Conservation (phyloP, 169 alveolate genomes). For the Cyclospora cayetanensis region DNA sequence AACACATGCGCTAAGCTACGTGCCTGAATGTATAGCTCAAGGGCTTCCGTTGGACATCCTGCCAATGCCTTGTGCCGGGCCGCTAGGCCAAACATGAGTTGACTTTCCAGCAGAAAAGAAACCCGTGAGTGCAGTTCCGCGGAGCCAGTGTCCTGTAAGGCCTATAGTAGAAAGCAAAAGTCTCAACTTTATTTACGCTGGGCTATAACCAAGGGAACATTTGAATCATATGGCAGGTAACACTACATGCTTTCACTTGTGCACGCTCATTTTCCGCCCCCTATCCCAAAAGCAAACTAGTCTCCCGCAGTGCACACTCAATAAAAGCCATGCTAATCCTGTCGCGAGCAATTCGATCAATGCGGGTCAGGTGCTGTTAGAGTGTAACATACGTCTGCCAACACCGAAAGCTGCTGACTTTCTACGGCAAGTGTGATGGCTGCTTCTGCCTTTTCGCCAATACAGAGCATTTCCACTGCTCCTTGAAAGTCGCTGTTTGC, state of each 20-base stretch:
- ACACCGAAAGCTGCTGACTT: neutral
- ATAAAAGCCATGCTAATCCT: too few species aligned
- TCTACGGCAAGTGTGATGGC: conserved; percentile 8
- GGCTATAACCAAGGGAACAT: too few species aligned
- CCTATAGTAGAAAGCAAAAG: too few species aligned
- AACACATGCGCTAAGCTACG: neutral
- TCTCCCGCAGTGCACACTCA: too few species aligned
- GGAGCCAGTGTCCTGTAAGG: neutral
- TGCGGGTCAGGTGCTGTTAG: neutral
- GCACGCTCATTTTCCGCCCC: too few species aligned
- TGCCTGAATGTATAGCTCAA: conserved; percentile 18
- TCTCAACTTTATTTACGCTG: too few species aligned
- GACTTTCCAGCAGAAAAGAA: neutral
- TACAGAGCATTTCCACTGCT: conserved; percentile 41
- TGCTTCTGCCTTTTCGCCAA: neutral
- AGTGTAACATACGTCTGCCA: neutral
- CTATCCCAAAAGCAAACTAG: too few species aligned
- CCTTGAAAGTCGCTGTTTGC: neutral
- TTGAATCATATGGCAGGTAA: too few species aligned
- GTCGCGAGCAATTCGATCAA: too few species aligned
- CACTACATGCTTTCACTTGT: too few species aligned
- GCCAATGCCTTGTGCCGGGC: conserved; percentile 13
- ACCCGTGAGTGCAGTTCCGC: neutral
- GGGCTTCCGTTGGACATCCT: neutral
- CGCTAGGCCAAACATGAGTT: neutral